Percentiles rank a stretch among this genome's conserved stretches.
Evolutionary conservation across 1,284 basidiomycete species (phyloP).

Genomic region (Paramarasmius palmivorus): DNA sequence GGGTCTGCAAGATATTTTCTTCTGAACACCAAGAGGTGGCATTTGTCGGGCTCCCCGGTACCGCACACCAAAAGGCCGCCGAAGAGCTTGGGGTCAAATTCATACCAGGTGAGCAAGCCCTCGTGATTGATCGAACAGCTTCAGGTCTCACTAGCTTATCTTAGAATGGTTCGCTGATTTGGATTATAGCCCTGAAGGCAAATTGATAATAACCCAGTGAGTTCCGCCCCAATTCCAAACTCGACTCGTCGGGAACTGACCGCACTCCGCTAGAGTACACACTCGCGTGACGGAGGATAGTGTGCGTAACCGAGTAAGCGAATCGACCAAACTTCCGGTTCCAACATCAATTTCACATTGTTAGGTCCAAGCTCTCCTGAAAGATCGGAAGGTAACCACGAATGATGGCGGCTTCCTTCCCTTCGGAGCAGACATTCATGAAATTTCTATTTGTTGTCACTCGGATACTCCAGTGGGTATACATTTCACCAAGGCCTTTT

Average conservation of each 20-base stretch:
- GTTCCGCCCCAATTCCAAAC: constrained; percentile 13
- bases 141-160: background rate
- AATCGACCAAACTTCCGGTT: background rate
- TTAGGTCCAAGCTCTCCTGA: constrained; percentile 49
- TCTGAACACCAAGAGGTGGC: constrained; percentile 35
- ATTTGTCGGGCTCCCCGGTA: constrained; percentile 61
- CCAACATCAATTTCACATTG: background rate
- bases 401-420: constrained; percentile 39
- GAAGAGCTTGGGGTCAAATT: constrained; percentile 53
- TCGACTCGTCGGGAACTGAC: background rate
- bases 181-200: constrained; percentile 54
- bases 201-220: constrained; percentile 57
- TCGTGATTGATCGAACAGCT: background rate
- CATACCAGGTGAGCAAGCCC: constrained; percentile 47
- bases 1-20: constrained; percentile 49
- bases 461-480: constrained; percentile 61
- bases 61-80: constrained; percentile 55
- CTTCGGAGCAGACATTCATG: constrained; percentile 41
- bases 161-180: constrained; percentile 67
- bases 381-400: constrained; percentile 46
- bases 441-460: constrained; percentile 65
- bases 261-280: constrained; percentile 42
- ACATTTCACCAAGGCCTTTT: background rate
- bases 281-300: constrained; percentile 42
- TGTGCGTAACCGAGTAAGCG: constrained; percentile 44